Base-by-base conservation (phyloP, 2,329 filamentous ascomycete genomes). In the Rutstroemia sydowiana region DNA sequence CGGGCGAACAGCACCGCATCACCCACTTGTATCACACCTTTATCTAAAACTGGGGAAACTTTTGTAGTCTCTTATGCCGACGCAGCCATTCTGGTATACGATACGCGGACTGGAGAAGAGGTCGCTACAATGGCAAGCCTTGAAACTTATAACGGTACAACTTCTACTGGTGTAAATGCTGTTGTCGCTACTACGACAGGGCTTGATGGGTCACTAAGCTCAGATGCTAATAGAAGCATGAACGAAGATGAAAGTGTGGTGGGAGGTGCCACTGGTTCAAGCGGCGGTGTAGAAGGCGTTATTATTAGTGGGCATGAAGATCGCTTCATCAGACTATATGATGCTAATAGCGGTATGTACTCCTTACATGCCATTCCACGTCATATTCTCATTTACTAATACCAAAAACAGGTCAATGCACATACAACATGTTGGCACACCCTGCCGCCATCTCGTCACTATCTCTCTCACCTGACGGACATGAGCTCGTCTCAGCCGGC, bases 231-330 rank as follows among this genome's bases (percentile, higher is more conserved):
- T 57, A 75, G 81, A 30, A 76, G 78, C 10, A 70, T 86, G 40
- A 73, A 74, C 2, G 78, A 84, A 51, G 87, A 89, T 30, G 88
- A 95, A 52, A 88, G 95, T 57, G 75, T 79, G 10, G 79, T 87
- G 1, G 85, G 85, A 40, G 89, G 90, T 1, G 89, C 92, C 5
- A 97, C 93, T 0, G 81, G 81, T 10, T 87, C 88, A 21, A 74
- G 76, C 32, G 88, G 85, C 52, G 87, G 87, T 31, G 84, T 95
- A 1, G 91, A 96, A 69, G 93, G 93, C 11, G 88, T 95, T 20
- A 87, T 98, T 53, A 96, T 98, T 59, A 95, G 88, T 56, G 93
- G 93, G 58, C 92, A 98, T 66, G 93, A 98, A 73, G 93, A 98
- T 71, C 84, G 88, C 61, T 96, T 90, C 65, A 90, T 98, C 61